Evolutionary conservation across 306 rosid species (phyloP).

Genomic region (Medicago arabica): DNA sequence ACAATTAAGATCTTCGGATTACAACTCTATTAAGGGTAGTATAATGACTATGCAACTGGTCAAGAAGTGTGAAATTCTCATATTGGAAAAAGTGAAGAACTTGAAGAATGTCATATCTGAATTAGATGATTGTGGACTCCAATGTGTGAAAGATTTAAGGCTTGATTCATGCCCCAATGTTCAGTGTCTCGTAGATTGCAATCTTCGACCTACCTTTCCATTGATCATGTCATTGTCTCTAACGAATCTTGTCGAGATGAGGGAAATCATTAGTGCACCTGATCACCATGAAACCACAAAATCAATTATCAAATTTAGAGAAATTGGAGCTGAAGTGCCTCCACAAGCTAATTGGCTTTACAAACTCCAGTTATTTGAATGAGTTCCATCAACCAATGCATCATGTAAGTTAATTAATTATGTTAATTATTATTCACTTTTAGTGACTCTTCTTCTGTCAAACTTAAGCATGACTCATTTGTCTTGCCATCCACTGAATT

Average conservation of each 20-base stretch:
- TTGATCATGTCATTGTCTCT: too few relatives aligned
- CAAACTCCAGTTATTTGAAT: too few relatives aligned
- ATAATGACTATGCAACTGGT: not conserved
- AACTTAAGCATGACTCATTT: not conserved
- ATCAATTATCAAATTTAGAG: not conserved
- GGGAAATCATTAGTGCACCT: not conserved
- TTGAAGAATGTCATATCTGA: constrained; percentile 26
- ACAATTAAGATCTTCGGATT: not conserved
- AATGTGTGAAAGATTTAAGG: constrained; percentile 4
- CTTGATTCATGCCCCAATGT: not conserved
- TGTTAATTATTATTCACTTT: not conserved
- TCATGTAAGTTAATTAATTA: not conserved
- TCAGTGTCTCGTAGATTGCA: constrained; percentile 16
- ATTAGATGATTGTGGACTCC: constrained; percentile 6
- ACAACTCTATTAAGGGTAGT: not conserved
- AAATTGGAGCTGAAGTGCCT: not conserved
- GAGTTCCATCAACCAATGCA: not conserved
- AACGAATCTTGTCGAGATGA: too few relatives aligned
- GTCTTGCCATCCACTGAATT: not conserved
- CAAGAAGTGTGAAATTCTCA: constrained; percentile 34
- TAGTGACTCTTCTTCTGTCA: not conserved
- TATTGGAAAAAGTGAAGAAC: not conserved
- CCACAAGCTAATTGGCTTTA: not conserved
- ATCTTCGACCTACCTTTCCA: too few relatives aligned
- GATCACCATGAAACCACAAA: not conserved